These are phyloP conservation scores for Chrysopogon serrulatus DNA, from an alignment of 176 grass and related monocot species.

Conservation along the genomic window DNA sequence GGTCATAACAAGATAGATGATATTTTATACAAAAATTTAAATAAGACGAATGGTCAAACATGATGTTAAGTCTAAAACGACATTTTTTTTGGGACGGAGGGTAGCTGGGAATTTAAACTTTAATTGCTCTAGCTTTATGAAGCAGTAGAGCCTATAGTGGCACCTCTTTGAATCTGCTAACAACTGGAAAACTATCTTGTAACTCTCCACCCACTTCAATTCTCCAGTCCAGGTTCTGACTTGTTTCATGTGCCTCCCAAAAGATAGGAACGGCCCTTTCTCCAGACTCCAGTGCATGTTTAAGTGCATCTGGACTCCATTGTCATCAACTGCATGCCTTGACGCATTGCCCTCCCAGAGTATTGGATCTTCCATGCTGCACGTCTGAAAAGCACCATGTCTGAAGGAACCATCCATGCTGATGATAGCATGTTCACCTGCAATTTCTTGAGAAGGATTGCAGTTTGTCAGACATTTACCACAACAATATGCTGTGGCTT, in stretches of 20 bases:
- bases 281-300: background rate
- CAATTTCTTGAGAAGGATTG: background rate
- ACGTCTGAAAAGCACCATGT: background rate
- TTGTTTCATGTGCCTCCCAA: background rate
- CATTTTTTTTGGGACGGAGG: no score
- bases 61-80: no score
- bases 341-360: background rate
- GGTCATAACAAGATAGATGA: no score
- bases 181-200: background rate
- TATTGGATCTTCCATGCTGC: background rate
- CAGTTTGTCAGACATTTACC: background rate
- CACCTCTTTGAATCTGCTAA: background rate
- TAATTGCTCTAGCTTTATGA: background rate
- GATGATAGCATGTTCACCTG: background rate
- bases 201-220: no score
- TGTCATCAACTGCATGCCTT: background rate
- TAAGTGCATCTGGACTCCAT: background rate
- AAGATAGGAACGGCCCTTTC: background rate
- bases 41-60: no score
- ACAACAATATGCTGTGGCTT: background rate
- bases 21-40: no score
- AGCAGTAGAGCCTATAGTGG: no score
- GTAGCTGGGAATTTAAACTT: background rate
- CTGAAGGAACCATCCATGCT: background rate
- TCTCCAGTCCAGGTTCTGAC: background rate